A percentile compares a stretch with the other conserved stretches of the same genome.
Evolutionary conservation across 2,329 filamentous ascomycete genomes (phyloP).

Genomic region (Neofusicoccum ribis): DNA sequence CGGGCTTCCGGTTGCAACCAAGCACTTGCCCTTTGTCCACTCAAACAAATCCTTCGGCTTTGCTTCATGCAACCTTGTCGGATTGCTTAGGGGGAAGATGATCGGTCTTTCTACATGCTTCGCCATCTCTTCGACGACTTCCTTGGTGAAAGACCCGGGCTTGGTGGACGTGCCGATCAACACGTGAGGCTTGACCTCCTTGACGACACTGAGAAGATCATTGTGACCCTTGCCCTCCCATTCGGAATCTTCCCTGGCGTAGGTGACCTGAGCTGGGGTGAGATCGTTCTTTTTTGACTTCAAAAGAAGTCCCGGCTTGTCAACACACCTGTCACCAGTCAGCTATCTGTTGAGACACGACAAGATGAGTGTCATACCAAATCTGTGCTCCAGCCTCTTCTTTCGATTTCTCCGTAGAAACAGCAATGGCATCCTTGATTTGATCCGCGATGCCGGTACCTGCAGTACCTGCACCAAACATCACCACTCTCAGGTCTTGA

Average conservation of each 20-base stretch:
- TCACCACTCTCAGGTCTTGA: conserved; percentile 67
- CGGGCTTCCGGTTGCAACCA: conserved; percentile 82
- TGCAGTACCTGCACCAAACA: conserved; percentile 80
- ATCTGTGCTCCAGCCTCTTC: conserved; percentile 79
- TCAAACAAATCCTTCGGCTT: conserved; percentile 71
- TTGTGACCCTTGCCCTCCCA: conserved; percentile 61
- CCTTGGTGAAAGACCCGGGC: conserved; percentile 72
- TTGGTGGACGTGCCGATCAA: conserved; percentile 82
- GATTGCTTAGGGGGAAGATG: conserved; percentile 84
- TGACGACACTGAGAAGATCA: conserved; percentile 66
- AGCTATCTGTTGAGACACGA: background rate
- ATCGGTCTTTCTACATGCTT: conserved; percentile 74
- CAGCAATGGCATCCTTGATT: conserved; percentile 73
- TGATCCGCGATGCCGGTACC: conserved; percentile 86
- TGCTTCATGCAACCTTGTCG: conserved; percentile 80
- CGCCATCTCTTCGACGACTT: conserved; percentile 74
- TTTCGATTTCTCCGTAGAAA: conserved; percentile 64
- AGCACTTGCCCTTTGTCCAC: conserved; percentile 76
- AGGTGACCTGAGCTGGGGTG: conserved; percentile 67
- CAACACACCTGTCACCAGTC: conserved; percentile 62
- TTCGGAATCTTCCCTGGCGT: conserved; percentile 63
- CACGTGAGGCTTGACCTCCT: conserved; percentile 73
- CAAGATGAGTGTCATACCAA: conserved; percentile 53
- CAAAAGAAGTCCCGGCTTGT: conserved; percentile 76
- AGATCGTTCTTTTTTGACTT: conserved; percentile 61